Evolutionary conservation across 768 basidiomycete genomes (phyloP), one percentile per base, ranked within the genome.

Genomic region (Lactifluus echinatus): DNA sequence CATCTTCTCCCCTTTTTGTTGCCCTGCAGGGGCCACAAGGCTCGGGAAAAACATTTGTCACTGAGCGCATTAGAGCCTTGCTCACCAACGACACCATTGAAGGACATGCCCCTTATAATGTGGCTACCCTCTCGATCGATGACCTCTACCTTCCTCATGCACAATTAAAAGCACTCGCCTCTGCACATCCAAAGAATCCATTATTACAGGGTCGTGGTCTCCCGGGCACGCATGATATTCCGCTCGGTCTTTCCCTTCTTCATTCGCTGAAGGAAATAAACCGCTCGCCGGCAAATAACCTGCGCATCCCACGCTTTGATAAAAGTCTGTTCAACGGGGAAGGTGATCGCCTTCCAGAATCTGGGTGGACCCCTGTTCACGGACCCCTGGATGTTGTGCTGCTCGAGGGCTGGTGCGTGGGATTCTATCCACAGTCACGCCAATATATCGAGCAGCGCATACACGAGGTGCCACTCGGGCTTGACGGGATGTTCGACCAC

Each of bases 391-490:
- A 99, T 66, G 74, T 98, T 14, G 85, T 98, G 49, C 78, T 99
- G 48, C 73, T 99, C 48, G 96, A 99, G 73, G 96, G 96, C 10
- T 99, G 96, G 96, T 93, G 86, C 70, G 82, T 89, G 23, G 94
- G 95, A 0, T 97, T 96, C 67, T 76, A 77, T 50, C 84, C 91
- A 1, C 74, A 90, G 6, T 64, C 73, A 0, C 45, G 62, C 17
- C 69, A 73, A 10, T 79, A 81, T 58, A 68, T 92, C 33, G 75
- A 80, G 43, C 66, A 66, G 37, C 73, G 76, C 29, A 91, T 85
- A 79, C 68, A 73, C 11, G 50, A 61, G 21, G 63, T 68, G 39
- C 73, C 73, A 2, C 57, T 64, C 55, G 57, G 70, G 6, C 64
- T 73, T 8, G 67, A 67, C 8, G 66, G 64, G 26, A 66, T 65